Evolutionary conservation across 805 yeast genomes (phyloP), one percentile per base, ranked within the genome.

Genomic region (Candida peoriensis): DNA sequence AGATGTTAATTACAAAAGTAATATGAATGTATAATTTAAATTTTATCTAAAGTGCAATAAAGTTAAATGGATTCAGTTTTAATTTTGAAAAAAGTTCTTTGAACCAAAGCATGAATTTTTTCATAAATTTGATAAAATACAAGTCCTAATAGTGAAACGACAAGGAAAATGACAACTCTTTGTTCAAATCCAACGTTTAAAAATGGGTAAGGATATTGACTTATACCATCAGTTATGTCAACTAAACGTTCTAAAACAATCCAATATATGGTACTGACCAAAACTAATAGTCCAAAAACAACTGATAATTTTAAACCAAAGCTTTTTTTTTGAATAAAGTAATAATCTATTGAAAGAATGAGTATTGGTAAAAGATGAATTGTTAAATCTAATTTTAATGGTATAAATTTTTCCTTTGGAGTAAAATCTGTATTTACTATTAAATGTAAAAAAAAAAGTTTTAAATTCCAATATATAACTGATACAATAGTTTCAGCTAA

Each of bases 391-490:
- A 75, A 61, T 2, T 42, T 21, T 12, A 77, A 15, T 2, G 82
- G 78, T 19, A 80, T 62, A 56, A 47, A 27, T 54, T 44, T 6
- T 44, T 59, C 5, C 37, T 42, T 16, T 24, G 47, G 24, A 39
- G 48, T 20, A 26, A 36, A 51, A 7, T 49, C 55, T 19, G 62
- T 60, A 33, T 38, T 31, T 6, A 72, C 57, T 24, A 82, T 77
- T 35, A 77, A 50, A 15, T 63, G 60, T 23, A 70, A 50, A 33
- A 70, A 68, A 47, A 76, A 72, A 13, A 81, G 37, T 42, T 77
- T 62, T 43, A 82, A 64, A 0, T 79, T 76, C 90, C 93, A 83
- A 54, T 83, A 83, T 12, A 82, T 73, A 2, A 60, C 22, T 0
- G 84, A 66, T 13, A 83, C 87, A 15, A 81, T 64, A 9, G 70